Percentiles rank a stretch among this genome's conserved stretches.
These are phyloP conservation scores for Solanum lignicaule DNA, from an alignment of 257 asterid species.

Conservation along the genomic window DNA sequence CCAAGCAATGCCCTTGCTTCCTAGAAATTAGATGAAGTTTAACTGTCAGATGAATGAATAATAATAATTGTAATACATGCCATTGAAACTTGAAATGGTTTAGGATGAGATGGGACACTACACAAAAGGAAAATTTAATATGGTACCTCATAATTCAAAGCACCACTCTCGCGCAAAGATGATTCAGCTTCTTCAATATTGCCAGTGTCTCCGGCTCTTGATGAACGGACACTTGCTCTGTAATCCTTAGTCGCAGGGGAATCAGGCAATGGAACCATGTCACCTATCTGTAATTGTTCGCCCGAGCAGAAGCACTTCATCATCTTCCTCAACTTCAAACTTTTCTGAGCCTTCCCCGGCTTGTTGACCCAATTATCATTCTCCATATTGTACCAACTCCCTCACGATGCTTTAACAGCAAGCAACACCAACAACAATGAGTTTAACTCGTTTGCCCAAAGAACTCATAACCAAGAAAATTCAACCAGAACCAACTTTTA, in stretches of 20 bases:
- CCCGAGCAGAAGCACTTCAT: slow-evolving; percentile 67
- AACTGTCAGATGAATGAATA: not conserved
- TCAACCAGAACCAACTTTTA: not conserved
- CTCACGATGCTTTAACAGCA: slow-evolving; percentile 18
- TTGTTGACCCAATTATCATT: slow-evolving; percentile 32
- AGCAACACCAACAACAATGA: slow-evolving; percentile 5
- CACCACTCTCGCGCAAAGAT: slow-evolving; percentile 72
- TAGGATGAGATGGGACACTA: not conserved
- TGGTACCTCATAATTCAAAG: slow-evolving; percentile 67
- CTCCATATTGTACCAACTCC: slow-evolving; percentile 28
- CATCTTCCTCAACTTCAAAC: slow-evolving; percentile 33
- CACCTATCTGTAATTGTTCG: slow-evolving; percentile 32
- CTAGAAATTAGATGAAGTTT: slow-evolving; percentile 23
- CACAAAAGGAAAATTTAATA: not conserved
- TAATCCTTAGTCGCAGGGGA: slow-evolving; percentile 46
- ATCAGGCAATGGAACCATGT: slow-evolving; percentile 45
- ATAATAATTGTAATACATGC: not conserved
- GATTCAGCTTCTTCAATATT: slow-evolving; percentile 88
- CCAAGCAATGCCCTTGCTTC: slow-evolving; percentile 97
- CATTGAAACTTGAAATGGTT: not conserved
- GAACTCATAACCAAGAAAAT: not conserved
- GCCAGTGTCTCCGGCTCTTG: slow-evolving; percentile 51
- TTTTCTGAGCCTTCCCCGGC: slow-evolving; percentile 7
- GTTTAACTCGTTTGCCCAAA: not conserved
- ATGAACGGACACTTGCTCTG: slow-evolving; percentile 38